Conservation (phyloP, 1,284 basidiomycete genomes). For the Stygiomarasmius scandens region DNA sequence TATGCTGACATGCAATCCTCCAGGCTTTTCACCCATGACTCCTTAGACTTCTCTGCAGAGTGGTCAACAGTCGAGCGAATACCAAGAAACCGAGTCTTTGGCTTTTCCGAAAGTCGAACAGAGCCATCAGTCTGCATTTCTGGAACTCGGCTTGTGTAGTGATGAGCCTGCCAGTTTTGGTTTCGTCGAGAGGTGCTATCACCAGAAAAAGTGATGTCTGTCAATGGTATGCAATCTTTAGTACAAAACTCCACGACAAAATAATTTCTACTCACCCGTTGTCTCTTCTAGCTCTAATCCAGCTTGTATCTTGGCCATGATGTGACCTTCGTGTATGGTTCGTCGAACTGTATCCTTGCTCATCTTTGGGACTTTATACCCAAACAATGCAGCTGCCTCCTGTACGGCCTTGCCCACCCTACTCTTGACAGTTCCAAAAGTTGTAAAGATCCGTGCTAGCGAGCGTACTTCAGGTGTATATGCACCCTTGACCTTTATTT, state of each 20-base stretch:
- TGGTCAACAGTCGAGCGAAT: slow-evolving; percentile 19
- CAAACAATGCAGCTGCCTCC: neutral
- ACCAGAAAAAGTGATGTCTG: slow-evolving; percentile 20
- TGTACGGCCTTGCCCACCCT: neutral
- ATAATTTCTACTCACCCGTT: neutral
- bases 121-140: slow-evolving; percentile 10
- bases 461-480: slow-evolving; percentile 1
- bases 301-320: too few species aligned
- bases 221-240: slow-evolving; percentile 13
- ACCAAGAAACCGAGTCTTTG: slow-evolving; percentile 19
- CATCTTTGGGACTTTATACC: too few species aligned
- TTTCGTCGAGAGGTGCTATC: slow-evolving; percentile 20
- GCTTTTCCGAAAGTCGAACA: slow-evolving; percentile 1
- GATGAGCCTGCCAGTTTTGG: slow-evolving; percentile 18
- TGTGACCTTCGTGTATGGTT: too few species aligned
- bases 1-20: slow-evolving; percentile 11
- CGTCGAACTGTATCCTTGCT: too few species aligned
- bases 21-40: slow-evolving; percentile 15
- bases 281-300: neutral
- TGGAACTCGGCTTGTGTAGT: slow-evolving; percentile 13
- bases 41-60: slow-evolving; percentile 13
- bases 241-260: neutral
- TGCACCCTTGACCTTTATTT: slow-evolving; percentile 1
- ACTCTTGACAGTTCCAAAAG: neutral
- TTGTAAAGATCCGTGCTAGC: neutral